Base-by-base conservation (phyloP, 2,329 filamentous ascomycete species). In the Helotiales sp. region DNA sequence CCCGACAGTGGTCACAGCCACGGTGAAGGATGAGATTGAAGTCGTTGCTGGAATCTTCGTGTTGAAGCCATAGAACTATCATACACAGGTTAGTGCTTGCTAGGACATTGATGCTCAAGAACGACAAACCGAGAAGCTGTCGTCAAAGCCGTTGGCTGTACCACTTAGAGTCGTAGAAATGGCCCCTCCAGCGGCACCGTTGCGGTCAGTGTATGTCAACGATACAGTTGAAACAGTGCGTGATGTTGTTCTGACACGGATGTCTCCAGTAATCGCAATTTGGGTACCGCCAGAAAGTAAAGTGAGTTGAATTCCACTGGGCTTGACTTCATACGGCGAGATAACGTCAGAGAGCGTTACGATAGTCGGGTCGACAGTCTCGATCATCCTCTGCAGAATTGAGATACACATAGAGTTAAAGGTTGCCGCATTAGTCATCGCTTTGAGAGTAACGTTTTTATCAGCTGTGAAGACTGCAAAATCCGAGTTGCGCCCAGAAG, bases 1-100 rank as follows among this genome's bases (percentile, higher is more conserved):
- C 59, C 78, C 76, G 2, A 72, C 74, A 53, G 76, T 72, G 55
- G 77, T 80, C 52, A 86, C 66, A 1, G 80, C 71, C 66, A 85
- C 68, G 60, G 76, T 77, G 74, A 89, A 82, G 63, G 86, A 79
- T 38, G 87, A 80, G 72, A 90, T 82, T 62, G 88, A 78, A 56
- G 81, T 75, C 57, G 81, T 72, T 63, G 83, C 75, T 60, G 82
- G 70, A 65, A 92, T 79, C 55, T 81, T 72, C 27, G 58, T 51
- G 13, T 59, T 64, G 54, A 70, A 69, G 2, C 58, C 62, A 52
- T 67, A 69, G 54, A 70, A 70, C 67, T 70, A 46, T 17, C 19
- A 36, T 17, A 25, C 13, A 19, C 15, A 10, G 9, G 24, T 55
- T 46, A 55, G 44, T 12, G 15, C 29, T 33, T 17, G 3, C 22